Evolutionary conservation across 306 rosid species (phyloP).

Genomic region (Castanospermum australe): DNA sequence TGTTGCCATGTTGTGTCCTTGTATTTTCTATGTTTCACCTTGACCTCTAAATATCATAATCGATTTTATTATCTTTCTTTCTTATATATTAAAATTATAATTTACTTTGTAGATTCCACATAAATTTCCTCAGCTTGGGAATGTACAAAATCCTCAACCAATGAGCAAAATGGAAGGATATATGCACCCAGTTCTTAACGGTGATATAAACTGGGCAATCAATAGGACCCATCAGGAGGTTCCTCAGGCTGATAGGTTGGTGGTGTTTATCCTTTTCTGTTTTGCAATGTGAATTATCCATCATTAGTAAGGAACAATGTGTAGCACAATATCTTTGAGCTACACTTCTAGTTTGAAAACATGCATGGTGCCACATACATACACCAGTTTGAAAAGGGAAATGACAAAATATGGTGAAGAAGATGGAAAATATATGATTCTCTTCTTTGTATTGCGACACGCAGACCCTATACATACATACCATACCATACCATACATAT

Average conservation of each 20-base stretch:
- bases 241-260: slow-evolving; percentile 44
- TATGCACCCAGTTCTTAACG: slow-evolving; percentile 41
- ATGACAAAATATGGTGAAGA: background rate
- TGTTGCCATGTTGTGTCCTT: slow-evolving; percentile 28
- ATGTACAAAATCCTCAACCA: slow-evolving; percentile 39
- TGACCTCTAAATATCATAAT: background rate
- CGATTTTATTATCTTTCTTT: slow-evolving; percentile 5
- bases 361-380: background rate
- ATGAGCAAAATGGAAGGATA: slow-evolving; percentile 34
- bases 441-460: background rate
- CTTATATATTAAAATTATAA: background rate
- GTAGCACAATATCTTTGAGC: slow-evolving; percentile 7
- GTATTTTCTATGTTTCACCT: background rate
- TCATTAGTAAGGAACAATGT: background rate
- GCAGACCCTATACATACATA: too few relatives aligned
- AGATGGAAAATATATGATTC: slow-evolving; percentile 4
- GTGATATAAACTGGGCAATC: slow-evolving; percentile 26
- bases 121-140: slow-evolving; percentile 33
- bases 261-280: background rate
- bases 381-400: background rate
- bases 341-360: background rate
- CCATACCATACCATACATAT: too few relatives aligned
- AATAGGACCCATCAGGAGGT: slow-evolving; percentile 32
- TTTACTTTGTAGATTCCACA: slow-evolving; percentile 49
- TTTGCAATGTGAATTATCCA: background rate